Percentiles rank a stretch among this genome's conserved stretches.
These are phyloP conservation scores for Nepenthes alata DNA, from an alignment of 179 eudicot genomes.

Conservation along the genomic window DNA sequence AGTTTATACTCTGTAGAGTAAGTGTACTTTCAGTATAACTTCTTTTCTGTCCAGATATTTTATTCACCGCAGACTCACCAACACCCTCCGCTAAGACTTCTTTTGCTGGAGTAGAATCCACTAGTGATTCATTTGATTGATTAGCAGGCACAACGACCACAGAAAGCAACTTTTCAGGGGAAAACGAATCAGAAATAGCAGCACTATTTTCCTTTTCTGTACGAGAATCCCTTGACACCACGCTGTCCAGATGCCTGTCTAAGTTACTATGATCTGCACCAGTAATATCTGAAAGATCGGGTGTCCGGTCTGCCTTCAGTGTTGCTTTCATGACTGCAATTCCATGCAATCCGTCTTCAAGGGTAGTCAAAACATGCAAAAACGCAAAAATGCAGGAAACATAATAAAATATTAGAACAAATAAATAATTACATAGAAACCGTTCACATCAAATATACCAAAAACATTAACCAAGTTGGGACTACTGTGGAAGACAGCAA, in stretches of 20 bases:
- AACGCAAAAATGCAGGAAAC: background rate
- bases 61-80: conserved; percentile 33
- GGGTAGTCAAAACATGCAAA: background rate
- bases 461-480: conserved; percentile 29
- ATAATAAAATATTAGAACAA: no score
- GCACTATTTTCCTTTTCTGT: conserved; percentile 20
- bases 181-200: conserved; percentile 31
- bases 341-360: conserved; percentile 11
- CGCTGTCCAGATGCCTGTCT: conserved; percentile 22
- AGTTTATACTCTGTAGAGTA: conserved; percentile 63
- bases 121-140: conserved; percentile 20
- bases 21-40: conserved; percentile 80
- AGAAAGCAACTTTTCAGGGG: conserved; percentile 44
- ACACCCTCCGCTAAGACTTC: conserved; percentile 17
- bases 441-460: no score
- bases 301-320: conserved; percentile 11
- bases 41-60: conserved; percentile 59
- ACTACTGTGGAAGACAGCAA: conserved; percentile 9
- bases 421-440: no score
- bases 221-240: conserved; percentile 10
- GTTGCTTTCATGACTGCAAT: conserved; percentile 14
- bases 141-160: conserved; percentile 23
- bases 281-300: conserved; percentile 15
- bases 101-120: conserved; percentile 44
- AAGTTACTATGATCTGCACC: conserved; percentile 13